phyloP scores from a whole-genome alignment of 75 land plant species.

The Ceratopteris richardii region DNA sequence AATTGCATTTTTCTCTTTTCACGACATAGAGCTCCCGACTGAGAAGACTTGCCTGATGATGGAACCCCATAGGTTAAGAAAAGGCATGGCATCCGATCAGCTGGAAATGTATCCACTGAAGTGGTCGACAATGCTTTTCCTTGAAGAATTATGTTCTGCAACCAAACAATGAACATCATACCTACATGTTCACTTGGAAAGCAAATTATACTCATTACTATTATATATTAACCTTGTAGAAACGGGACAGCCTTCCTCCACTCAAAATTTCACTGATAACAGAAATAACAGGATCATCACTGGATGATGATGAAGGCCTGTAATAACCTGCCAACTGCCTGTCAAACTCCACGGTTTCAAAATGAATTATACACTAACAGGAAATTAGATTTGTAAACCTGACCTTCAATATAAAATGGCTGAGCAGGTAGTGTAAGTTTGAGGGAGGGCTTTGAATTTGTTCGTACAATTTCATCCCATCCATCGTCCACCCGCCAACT shows the following conservation, averaged over 20 bases:
- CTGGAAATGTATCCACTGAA: conserved; percentile 14
- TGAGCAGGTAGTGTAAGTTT: conserved; percentile 12
- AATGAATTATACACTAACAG: no score
- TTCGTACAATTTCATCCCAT: conserved; percentile 7
- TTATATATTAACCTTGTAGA: conserved; percentile 11
- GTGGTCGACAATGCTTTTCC: conserved; percentile 12
- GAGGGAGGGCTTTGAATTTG: not conserved
- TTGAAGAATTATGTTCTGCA: conserved; percentile 10
- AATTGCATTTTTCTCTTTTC: no score
- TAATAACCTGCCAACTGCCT: conserved; percentile 11
- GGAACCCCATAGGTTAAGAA: conserved; percentile 16
- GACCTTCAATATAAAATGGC: conserved; percentile 26
- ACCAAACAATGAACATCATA: no score
- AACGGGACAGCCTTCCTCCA: conserved; percentile 16
- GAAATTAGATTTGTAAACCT: no score
- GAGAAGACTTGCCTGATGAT: conserved; percentile 6
- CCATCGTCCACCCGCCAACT: conserved; percentile 9
- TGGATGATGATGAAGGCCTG: conserved; percentile 17
- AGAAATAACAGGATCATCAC: conserved; percentile 15
- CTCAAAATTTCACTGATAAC: conserved; percentile 14
- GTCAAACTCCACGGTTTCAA: not conserved
- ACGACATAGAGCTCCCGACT: no score
- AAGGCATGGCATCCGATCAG: conserved; percentile 15
- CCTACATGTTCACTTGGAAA: not conserved
- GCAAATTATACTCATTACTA: not conserved